phyloP scores from a whole-genome alignment of 768 basidiomycete genomes.

The Termitomyces heimii region DNA sequence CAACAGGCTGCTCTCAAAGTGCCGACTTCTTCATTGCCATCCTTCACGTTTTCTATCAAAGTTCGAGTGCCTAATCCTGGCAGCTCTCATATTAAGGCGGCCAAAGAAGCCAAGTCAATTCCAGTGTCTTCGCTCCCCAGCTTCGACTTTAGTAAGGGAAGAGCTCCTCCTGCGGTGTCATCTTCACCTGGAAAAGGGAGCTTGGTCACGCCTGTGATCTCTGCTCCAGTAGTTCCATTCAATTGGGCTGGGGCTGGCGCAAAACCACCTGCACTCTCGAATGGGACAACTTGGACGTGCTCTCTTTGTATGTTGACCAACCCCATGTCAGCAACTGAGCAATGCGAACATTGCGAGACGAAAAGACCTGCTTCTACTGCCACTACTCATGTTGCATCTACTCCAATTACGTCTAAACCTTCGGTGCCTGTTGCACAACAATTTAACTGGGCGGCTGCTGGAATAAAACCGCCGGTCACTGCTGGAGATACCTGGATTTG shows the following conservation, averaged over 20 bases:
- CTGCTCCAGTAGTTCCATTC: slow-evolving; percentile 6
- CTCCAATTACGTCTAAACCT: background rate
- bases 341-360: slow-evolving; percentile 9
- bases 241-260: slow-evolving; percentile 10
- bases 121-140: slow-evolving; percentile 39
- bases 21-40: slow-evolving; percentile 25
- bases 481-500: slow-evolving; percentile 48
- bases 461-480: slow-evolving; percentile 39
- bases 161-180: background rate
- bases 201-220: background rate
- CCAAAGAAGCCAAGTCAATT: slow-evolving; percentile 32
- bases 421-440: slow-evolving; percentile 21
- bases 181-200: background rate
- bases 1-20: slow-evolving; percentile 25
- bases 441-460: slow-evolving; percentile 63
- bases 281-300: slow-evolving; percentile 6
- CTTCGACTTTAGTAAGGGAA: slow-evolving; percentile 26
- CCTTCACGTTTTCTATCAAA: slow-evolving; percentile 27
- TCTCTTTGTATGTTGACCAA: slow-evolving; percentile 8
- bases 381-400: slow-evolving; percentile 1
- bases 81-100: slow-evolving; percentile 20
- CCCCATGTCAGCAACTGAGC: slow-evolving; percentile 2
- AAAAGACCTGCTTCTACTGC: background rate
- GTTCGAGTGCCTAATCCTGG: slow-evolving; percentile 16
- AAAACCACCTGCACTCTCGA: slow-evolving; percentile 3